Percentiles rank a stretch among this genome's conserved stretches.
These are phyloP conservation scores for Cryptosporidium ubiquitum DNA, from an alignment of 169 alveolate species.

Conservation along the genomic window DNA sequence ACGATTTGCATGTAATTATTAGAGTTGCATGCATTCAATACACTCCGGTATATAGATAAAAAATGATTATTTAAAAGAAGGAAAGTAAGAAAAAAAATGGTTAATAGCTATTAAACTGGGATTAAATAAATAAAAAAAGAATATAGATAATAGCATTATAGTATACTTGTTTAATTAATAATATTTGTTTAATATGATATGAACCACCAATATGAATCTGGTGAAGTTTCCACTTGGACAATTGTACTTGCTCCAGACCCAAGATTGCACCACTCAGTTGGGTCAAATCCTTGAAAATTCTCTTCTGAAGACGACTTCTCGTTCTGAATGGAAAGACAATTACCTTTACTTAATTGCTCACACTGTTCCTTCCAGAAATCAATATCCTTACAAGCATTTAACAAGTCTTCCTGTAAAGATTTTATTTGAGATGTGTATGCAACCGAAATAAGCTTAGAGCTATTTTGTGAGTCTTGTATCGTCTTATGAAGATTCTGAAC, in stretches of 20 bases:
- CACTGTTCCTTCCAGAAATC: constrained; percentile 67
- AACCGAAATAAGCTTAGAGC: constrained; percentile 36
- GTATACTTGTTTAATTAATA: neutral
- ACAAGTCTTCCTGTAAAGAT: constrained; percentile 52
- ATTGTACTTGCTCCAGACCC: constrained; percentile 41
- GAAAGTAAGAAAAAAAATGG: neutral
- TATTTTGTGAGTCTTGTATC: constrained; percentile 55
- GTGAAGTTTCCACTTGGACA: constrained; percentile 28
- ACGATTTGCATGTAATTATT: neutral
- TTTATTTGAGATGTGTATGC: constrained; percentile 64
- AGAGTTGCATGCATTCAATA: constrained; percentile 20
- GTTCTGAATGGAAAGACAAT: neutral
- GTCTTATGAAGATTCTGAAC: constrained; percentile 63
- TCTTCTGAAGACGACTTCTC: neutral
- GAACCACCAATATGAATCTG: constrained; percentile 74
- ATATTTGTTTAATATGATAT: neutral
- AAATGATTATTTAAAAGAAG: neutral
- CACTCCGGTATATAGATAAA: neutral
- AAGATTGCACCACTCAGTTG: constrained; percentile 54
- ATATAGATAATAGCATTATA: neutral
- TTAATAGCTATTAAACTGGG: neutral
- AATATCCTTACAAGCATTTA: constrained; percentile 70
- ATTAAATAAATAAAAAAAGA: neutral
- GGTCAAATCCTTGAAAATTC: constrained; percentile 1
- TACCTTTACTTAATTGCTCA: neutral